Evolutionary conservation across 2,329 filamentous ascomycete genomes (phyloP), one percentile per base, ranked within the genome.

Genomic region (Sporothrix variecibatus): DNA sequence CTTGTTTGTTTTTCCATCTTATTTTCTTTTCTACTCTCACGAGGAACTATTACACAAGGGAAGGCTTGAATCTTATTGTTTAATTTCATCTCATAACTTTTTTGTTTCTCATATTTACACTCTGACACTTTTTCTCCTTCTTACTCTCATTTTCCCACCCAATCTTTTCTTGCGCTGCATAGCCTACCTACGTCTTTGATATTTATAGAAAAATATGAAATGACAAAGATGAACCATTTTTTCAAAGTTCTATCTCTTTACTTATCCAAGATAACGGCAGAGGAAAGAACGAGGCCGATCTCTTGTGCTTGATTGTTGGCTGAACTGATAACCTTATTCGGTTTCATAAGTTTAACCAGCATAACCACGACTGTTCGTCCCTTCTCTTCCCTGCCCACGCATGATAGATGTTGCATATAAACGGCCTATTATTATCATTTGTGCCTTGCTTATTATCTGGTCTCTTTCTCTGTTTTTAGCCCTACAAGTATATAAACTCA

Each of bases 401-500:
- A 73, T 73, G 67, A 75, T 60, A 73, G 68, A 75, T 73, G 46
- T 73, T 75, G 72, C 75, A 76, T 75, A 76, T 74, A 75, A 72
- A 76, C 65, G 34, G 28, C 53, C 11, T 7, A 34, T 15, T 49
- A 43, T 67, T 11, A 28, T n/a, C 43, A 67, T 23, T 34, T 34
- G 31, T 12, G n/a, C 17, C 17, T 23, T 12, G 17, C n/a, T 65
- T 65, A 43, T 43, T 26, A 26, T 43, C 38, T 65, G 60, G 20
- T 40, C 20, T 26, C 34, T 26, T 26, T 65, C n/a, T 43, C 51
- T 56, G 5, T 28, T 26, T 26, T 34, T 65, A 43, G 60, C 60
- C 60, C 26, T 34, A 26, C 40, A 17, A 26, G 60, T 26, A 43
- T 34, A 64, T 26, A 64, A 17, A 26, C 20, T n/a, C 34, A 43